Conservation (phyloP, 2,329 filamentous ascomycete genomes). For the Graphilbum fragrans region DNA sequence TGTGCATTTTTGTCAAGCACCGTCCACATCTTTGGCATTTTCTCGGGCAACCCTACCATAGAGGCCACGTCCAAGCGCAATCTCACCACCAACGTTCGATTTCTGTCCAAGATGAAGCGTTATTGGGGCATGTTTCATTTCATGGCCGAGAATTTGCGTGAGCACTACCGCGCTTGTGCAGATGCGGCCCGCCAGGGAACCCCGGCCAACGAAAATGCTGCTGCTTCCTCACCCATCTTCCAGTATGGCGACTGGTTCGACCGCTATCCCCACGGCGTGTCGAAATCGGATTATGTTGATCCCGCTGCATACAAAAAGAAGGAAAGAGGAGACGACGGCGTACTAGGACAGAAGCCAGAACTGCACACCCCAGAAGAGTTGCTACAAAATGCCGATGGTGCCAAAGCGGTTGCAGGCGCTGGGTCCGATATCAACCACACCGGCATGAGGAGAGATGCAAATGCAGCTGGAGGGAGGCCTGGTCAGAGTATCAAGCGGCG, state of each 20-base stretch:
- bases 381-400: conserved; percentile 64
- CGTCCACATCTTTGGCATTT: conserved; percentile 87
- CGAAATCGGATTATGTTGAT: conserved; percentile 71
- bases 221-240: conserved; percentile 52
- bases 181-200: conserved; percentile 64
- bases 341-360: conserved; percentile 73
- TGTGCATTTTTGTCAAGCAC: conserved; percentile 88
- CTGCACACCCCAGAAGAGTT: conserved; percentile 93
- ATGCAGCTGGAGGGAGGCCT: conserved; percentile 7
- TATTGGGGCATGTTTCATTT: conserved; percentile 99
- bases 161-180: conserved; percentile 74
- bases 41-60: conserved; percentile 67
- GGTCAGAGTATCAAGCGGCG: conserved; percentile 22
- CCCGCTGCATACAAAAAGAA: conserved; percentile 55
- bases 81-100: conserved; percentile 77
- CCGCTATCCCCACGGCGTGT: conserved; percentile 84
- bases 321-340: conserved; percentile 74
- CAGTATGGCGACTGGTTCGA: conserved; percentile 98
- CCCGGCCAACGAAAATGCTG: conserved; percentile 30
- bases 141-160: conserved; percentile 84
- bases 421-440: neutral
- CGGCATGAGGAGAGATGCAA: neutral
- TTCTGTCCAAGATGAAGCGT: conserved; percentile 87
- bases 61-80: conserved; percentile 74
- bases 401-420: conserved; percentile 29